Conservation (phyloP, 441 rosid genomes). For the Jatropha podagrica region DNA sequence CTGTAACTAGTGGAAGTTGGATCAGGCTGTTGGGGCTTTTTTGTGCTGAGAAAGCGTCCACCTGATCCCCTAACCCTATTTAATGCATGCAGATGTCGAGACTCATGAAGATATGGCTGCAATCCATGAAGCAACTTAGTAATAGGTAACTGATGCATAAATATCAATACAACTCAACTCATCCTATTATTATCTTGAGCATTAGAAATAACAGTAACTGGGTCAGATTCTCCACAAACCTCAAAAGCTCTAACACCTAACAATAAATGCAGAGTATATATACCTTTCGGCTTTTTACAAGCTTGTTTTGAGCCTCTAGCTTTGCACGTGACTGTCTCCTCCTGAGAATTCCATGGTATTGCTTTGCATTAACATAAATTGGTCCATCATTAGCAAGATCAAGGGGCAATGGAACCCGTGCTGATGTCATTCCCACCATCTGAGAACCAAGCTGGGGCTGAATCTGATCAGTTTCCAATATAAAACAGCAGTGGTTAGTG, state of each 20-base stretch:
- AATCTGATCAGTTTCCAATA: constrained; percentile 21
- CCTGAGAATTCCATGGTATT: constrained; percentile 50
- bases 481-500: not conserved
- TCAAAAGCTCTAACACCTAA: not conserved
- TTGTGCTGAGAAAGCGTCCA: constrained; percentile 51
- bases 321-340: constrained; percentile 52
- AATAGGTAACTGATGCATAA: not conserved
- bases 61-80: constrained; percentile 49
- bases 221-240: not conserved
- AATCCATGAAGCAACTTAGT: not conserved
- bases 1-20: constrained; percentile 4
- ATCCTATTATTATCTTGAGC: not conserved
- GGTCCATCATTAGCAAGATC: constrained; percentile 42
- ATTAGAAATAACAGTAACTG: not conserved
- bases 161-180: not conserved
- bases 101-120: constrained; percentile 57
- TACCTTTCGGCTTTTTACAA: constrained; percentile 42
- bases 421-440: constrained; percentile 31
- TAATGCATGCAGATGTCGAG: constrained; percentile 48
- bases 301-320: constrained; percentile 46
- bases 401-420: constrained; percentile 42
- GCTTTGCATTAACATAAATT: constrained; percentile 48
- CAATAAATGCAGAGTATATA: constrained; percentile 3
- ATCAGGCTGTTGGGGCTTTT: constrained; percentile 30
- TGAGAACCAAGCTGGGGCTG: constrained; percentile 39